Conservation (phyloP, 805 yeast species). For the Sugiyamaella americana region DNA sequence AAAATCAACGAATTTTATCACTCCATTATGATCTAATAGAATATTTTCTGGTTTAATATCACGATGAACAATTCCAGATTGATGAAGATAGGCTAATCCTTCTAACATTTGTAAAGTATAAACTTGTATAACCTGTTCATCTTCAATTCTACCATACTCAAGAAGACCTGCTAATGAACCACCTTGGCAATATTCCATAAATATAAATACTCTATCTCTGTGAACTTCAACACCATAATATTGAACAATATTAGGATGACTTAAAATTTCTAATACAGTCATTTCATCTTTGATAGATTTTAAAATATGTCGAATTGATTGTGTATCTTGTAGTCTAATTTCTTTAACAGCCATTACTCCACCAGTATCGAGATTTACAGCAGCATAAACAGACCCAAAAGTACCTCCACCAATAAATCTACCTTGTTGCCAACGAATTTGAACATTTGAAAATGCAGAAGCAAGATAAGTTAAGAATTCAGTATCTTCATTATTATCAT, state of each 20-base stretch:
- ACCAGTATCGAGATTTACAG: conserved; percentile 89
- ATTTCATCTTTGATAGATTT: conserved; percentile 92
- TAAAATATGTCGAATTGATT: conserved; percentile 74
- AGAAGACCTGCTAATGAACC: conserved; percentile 83
- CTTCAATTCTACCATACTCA: conserved; percentile 91
- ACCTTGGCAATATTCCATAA: conserved; percentile 97
- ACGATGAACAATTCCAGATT: conserved; percentile 91
- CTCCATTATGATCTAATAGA: conserved; percentile 82
- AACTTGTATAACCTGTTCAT: conserved; percentile 85
- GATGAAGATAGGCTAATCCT: conserved; percentile 91
- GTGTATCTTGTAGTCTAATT: conserved; percentile 82
- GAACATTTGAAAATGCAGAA: conserved; percentile 79
- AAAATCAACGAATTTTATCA: conserved; percentile 91
- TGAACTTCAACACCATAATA: conserved; percentile 97
- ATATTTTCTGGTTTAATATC: conserved; percentile 96
- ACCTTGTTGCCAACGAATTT: conserved; percentile 97
- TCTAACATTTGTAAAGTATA: conserved; percentile 90
- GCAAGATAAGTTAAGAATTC: conserved; percentile 83
- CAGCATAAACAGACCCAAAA: conserved; percentile 90
- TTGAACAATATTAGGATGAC: conserved; percentile 95
- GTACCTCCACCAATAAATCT: conserved; percentile 91
- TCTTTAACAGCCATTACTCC: conserved; percentile 97
- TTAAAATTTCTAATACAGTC: conserved; percentile 90
- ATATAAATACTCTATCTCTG: conserved; percentile 87
- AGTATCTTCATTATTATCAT: conserved; percentile 72